Conservation (phyloP, 352 stramenopile species). For the Phytophthora tubulina region DNA sequence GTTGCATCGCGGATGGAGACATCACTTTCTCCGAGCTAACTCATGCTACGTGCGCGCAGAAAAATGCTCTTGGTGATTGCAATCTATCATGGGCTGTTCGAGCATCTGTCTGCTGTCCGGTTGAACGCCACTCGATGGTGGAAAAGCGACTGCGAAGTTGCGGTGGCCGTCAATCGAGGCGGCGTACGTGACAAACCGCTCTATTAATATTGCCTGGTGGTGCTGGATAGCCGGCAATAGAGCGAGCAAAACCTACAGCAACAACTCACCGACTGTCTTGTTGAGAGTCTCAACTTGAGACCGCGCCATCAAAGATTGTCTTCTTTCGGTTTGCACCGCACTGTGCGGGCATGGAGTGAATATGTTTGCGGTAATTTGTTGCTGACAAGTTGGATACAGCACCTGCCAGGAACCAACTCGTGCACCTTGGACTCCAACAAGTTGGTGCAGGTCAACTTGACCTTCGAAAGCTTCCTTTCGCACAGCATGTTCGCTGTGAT, state of each 20-base stretch:
- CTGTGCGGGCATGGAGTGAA: not conserved
- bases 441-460: slow-evolving; percentile 5
- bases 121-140: slow-evolving; percentile 22
- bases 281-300: slow-evolving; percentile 5
- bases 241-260: slow-evolving; percentile 18
- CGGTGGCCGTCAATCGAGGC: not conserved
- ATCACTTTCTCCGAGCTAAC: slow-evolving; percentile 6
- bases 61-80: slow-evolving; percentile 3
- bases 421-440: not conserved
- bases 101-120: slow-evolving; percentile 24
- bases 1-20: not conserved
- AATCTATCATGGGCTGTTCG: slow-evolving; percentile 3
- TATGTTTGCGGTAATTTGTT: too few relatives aligned
- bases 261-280: slow-evolving; percentile 12
- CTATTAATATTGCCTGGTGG: not conserved
- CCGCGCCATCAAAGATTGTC: not conserved
- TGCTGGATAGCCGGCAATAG: slow-evolving; percentile 26
- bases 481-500: slow-evolving; percentile 10
- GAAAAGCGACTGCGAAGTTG: not conserved
- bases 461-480: not conserved
- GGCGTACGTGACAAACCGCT: not conserved
- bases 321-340: not conserved
- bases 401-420: not conserved
- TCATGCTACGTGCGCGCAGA: slow-evolving; percentile 3
- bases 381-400: too few relatives aligned